Evolutionary conservation across 2,329 filamentous ascomycete genomes (phyloP).

Genomic region (Colletotrichum incanum): DNA sequence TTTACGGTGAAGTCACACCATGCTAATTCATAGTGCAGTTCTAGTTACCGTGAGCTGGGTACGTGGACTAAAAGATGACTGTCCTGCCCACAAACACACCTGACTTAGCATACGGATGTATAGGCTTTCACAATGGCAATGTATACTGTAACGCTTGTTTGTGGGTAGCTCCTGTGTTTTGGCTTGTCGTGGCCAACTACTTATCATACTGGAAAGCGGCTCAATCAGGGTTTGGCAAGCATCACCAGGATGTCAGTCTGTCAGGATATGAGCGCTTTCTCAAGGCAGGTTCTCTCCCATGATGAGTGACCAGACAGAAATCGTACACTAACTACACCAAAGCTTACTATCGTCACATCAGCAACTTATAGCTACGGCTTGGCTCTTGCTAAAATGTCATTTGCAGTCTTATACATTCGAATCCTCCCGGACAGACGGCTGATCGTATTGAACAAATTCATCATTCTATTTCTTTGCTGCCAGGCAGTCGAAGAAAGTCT

Average conservation of each 20-base stretch:
- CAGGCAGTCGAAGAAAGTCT: conserved; percentile 51
- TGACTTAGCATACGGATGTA: background rate
- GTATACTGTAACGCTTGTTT: conserved; percentile 13
- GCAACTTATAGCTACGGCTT: conserved; percentile 51
- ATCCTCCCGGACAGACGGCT: conserved; percentile 49
- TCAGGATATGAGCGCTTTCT: conserved; percentile 8
- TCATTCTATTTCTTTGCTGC: conserved; percentile 49
- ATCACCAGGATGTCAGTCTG: conserved; percentile 10
- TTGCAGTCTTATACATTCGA: conserved; percentile 52
- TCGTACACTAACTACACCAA: background rate
- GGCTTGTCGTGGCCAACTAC: no score
- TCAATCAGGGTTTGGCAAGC: conserved; percentile 17
- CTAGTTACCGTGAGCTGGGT: conserved; percentile 27
- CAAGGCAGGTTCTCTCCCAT: background rate
- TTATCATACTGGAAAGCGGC: background rate
- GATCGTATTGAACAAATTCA: conserved; percentile 48
- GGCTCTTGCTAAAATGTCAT: conserved; percentile 51
- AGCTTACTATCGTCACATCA: conserved; percentile 46
- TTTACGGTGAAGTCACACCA: background rate
- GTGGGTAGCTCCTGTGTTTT: background rate
- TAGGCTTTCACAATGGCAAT: conserved; percentile 26
- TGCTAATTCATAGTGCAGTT: background rate
- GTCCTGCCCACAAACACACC: no score
- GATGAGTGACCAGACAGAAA: background rate
- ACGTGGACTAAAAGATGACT: background rate